Conservation (phyloP, 1,139 yeast genomes). For the Candida pseudocylindracea region DNA sequence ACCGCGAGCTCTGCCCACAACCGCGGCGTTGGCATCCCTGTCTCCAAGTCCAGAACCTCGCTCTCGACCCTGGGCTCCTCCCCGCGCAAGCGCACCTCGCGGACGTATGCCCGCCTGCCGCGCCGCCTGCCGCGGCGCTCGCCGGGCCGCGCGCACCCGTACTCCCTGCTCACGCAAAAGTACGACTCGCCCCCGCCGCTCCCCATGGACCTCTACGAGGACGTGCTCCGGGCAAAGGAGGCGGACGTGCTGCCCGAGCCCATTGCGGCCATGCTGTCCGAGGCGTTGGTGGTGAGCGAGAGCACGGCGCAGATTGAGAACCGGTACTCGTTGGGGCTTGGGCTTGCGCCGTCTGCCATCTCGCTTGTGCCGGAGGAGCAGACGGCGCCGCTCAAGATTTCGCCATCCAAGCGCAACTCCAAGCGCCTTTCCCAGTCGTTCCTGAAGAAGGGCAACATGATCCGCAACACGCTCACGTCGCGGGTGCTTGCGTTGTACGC, state of each 20-base stretch:
- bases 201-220: too few relatives aligned
- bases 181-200: neutral
- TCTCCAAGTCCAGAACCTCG: conserved; percentile 20
- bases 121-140: neutral
- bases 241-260: too few relatives aligned
- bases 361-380: neutral
- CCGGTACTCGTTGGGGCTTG: neutral
- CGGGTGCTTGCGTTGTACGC: conserved; percentile 52
- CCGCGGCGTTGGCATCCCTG: conserved; percentile 8
- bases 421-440: conserved; percentile 19
- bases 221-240: too few relatives aligned
- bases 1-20: conserved; percentile 6
- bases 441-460: conserved; percentile 16
- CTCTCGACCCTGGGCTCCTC: conserved; percentile 26
- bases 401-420: conserved; percentile 11
- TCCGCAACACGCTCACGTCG: conserved; percentile 50
- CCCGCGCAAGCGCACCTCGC: conserved; percentile 2
- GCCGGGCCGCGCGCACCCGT: too few relatives aligned
- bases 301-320: neutral
- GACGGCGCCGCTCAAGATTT: conserved; percentile 9
- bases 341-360: too few relatives aligned
- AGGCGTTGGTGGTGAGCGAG: neutral
- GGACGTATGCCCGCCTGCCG: neutral
- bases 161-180: neutral
- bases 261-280: neutral